Base-by-base conservation (phyloP, 2,329 filamentous ascomycete genomes). In the Tolypocladium inflatum region DNA sequence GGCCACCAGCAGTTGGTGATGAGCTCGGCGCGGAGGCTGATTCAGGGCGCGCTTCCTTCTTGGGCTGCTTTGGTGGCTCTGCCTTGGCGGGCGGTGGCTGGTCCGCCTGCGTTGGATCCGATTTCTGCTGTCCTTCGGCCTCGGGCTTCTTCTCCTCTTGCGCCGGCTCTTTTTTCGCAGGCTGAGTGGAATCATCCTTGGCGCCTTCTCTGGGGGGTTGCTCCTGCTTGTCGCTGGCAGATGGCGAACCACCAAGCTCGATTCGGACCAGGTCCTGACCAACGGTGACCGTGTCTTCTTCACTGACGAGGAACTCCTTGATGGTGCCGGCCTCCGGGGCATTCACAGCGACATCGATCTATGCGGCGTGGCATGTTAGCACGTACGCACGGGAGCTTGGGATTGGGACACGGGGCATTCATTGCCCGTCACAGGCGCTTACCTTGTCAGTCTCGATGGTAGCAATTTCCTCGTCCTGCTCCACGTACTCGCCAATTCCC, bases 361-460 rank as follows among this genome's bases (percentile, higher is more conserved):
- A 62, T 10, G 35, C 17, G 19, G 17, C 39, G 33, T 35, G 39
- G 52, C 39, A 53, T 23, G 56, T 64, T 57, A 64, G 55, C 52
- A 43, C 11, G 11, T 21, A 45, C 42, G 21, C 42, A 54, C n/a
- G 38, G 38, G n/a, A 54, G 37, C 17, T 3, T 26, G 41, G 7
- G 26, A 37, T 45, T 33, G 33, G 23, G 43, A 51, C 41, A 42
- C n/a, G 5, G 10, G 42, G n/a, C 5, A 21, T 6, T 45, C 42
- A 19, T 45, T 13, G 42, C 42, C n/a, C 21, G n/a, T 54, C 30
- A 23, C 13, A 51, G 30, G 15, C 10, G 58, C 72, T 62, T 78
- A 91, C 90, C 86, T 99, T 99, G 82, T 99, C 94, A 17, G 94
- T 99, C 77, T 99, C 94, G 70, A 99, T 99, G 55, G 93, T 97